Conservation (phyloP, 805 yeast species). For the Candida andamanensis region DNA sequence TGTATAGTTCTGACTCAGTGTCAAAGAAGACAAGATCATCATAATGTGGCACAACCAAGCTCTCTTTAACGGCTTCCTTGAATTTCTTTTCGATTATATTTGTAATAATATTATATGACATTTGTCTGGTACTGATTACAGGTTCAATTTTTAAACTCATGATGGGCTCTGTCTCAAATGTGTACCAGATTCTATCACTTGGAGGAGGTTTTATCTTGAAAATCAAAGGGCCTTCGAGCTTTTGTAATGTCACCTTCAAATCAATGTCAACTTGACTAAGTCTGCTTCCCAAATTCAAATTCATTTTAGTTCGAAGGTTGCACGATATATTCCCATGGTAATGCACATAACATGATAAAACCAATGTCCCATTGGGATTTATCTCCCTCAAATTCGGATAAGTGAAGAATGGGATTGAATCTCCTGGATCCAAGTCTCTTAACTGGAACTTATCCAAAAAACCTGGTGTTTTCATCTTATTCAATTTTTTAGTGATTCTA, state of each 20-base stretch:
- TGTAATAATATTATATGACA: slow-evolving; percentile 74
- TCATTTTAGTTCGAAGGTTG: slow-evolving; percentile 76
- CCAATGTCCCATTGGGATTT: slow-evolving; percentile 74
- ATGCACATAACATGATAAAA: slow-evolving; percentile 53
- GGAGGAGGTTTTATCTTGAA: slow-evolving; percentile 84
- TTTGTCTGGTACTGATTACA: slow-evolving; percentile 76
- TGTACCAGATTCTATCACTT: slow-evolving; percentile 85
- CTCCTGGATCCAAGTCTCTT: slow-evolving; percentile 68
- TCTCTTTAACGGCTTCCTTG: slow-evolving; percentile 71
- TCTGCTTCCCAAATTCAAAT: slow-evolving; percentile 62
- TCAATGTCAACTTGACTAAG: slow-evolving; percentile 72
- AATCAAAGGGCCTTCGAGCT: slow-evolving; percentile 68
- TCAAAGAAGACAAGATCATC: slow-evolving; percentile 76
- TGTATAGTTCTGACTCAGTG: slow-evolving; percentile 62
- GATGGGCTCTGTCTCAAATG: slow-evolving; percentile 74
- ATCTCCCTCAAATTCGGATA: slow-evolving; percentile 64
- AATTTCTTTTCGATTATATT: slow-evolving; percentile 73
- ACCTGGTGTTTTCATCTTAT: slow-evolving; percentile 80
- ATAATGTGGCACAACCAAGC: slow-evolving; percentile 81
- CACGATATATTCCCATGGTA: slow-evolving; percentile 76
- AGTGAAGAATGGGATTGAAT: slow-evolving; percentile 73
- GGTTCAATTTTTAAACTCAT: slow-evolving; percentile 81
- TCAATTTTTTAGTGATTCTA: slow-evolving; percentile 65
- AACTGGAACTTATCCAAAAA: slow-evolving; percentile 81
- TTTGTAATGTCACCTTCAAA: slow-evolving; percentile 61